These are phyloP conservation scores for Sphaerosporella brunnea DNA, from an alignment of 495 filamentous ascomycete species.

Conservation along the genomic window DNA sequence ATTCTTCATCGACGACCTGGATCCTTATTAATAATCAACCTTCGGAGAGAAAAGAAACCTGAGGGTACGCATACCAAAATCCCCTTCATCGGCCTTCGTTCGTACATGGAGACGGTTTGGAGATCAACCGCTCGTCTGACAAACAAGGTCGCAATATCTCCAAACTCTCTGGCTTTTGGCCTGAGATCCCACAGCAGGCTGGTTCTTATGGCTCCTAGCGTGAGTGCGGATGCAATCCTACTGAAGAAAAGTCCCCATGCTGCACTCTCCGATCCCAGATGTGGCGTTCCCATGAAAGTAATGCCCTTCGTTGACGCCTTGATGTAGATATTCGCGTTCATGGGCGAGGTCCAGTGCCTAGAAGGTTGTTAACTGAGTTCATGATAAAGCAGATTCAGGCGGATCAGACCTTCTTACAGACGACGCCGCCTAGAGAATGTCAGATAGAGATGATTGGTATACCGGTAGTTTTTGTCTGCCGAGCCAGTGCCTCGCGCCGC, in stretches of 20 bases:
- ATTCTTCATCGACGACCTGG: conserved; percentile 3
- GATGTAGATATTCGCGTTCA: conserved; percentile 3
- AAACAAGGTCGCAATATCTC: not conserved
- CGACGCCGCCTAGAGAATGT: conserved; percentile 9
- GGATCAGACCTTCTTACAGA: conserved; percentile 9
- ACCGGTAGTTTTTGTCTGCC: not conserved
- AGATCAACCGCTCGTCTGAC: not conserved
- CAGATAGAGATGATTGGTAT: conserved; percentile 10
- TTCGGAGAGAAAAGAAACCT: not conserved
- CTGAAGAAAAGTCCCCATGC: not conserved
- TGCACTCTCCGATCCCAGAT: conserved; percentile 1
- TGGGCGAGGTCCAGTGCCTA: not conserved
- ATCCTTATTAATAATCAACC: not conserved
- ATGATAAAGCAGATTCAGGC: not conserved
- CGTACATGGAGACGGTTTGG: conserved; percentile 4
- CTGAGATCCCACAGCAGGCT: not conserved
- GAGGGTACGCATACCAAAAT: conserved; percentile 1
- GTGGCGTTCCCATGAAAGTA: conserved; percentile 7
- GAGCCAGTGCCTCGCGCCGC: not conserved
- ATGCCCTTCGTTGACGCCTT: not conserved
- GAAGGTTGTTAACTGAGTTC: not conserved
- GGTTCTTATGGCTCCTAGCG: not conserved
- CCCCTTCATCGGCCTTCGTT: not conserved
- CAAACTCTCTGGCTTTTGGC: not conserved
- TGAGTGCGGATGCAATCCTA: not conserved